phyloP scores from a whole-genome alignment of 257 asterid species.

The Orobanche coerulescens region DNA sequence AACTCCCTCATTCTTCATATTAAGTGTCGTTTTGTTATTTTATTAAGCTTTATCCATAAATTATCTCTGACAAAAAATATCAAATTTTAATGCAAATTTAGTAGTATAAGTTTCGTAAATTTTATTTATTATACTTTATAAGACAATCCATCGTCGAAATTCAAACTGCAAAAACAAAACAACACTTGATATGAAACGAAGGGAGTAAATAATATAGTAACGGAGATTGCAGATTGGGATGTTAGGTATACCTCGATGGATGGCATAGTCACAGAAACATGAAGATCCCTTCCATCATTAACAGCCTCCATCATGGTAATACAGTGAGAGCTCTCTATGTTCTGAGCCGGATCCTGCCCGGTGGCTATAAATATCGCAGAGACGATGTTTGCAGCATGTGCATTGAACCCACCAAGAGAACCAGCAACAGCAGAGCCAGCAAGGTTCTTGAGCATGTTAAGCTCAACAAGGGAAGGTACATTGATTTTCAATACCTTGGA shows the following conservation, averaged over 20 bases:
- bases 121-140: no score
- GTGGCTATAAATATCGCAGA: slow-evolving; percentile 88
- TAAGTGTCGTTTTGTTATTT: no score
- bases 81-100: background rate
- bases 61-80: no score
- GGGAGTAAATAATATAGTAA: no score
- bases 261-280: slow-evolving; percentile 92
- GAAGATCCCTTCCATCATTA: slow-evolving; percentile 74
- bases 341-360: slow-evolving; percentile 96
- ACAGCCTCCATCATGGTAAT: slow-evolving; percentile 96
- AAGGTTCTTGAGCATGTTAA: slow-evolving; percentile 91
- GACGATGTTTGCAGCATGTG: slow-evolving; percentile 88
- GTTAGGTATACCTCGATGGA: slow-evolving; percentile 76
- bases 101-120: no score
- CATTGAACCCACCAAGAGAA: slow-evolving; percentile 88
- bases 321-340: slow-evolving; percentile 89
- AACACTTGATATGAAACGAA: background rate
- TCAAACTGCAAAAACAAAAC: background rate
- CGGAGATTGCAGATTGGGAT: background rate
- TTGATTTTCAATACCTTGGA: slow-evolving; percentile 66
- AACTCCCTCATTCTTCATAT: no score
- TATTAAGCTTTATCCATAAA: no score
- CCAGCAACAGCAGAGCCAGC: slow-evolving; percentile 93
- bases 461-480: slow-evolving; percentile 73
- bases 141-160: background rate